Percentiles rank a stretch among this genome's conserved stretches.
Evolutionary conservation across 2,329 filamentous ascomycete species (phyloP).

Genomic region (Beauveria sp.): DNA sequence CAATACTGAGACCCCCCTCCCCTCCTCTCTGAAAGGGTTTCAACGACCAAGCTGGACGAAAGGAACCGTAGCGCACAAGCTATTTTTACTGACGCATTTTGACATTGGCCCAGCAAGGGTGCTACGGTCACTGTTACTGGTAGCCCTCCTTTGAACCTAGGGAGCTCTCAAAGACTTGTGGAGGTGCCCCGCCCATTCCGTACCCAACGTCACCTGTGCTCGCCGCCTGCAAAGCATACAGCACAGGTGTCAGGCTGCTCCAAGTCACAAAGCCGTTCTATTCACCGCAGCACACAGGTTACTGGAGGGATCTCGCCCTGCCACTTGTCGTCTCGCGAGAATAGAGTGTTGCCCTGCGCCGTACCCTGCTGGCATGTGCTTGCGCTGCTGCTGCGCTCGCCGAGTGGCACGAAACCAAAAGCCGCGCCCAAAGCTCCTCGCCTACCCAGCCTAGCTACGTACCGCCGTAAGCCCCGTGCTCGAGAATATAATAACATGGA

Average conservation of each 20-base stretch:
- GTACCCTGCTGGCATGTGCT: not conserved
- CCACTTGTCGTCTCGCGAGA: conserved; percentile 6
- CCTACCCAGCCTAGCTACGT: not conserved
- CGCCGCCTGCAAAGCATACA: not conserved
- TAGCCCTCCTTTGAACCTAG: not conserved
- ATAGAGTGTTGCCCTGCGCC: not conserved
- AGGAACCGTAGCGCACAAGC: not conserved
- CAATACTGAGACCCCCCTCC: not conserved
- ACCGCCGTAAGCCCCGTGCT: not conserved
- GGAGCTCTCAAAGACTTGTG: not conserved
- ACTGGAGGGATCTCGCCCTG: not conserved
- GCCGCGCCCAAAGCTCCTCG: not conserved
- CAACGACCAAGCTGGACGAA: not conserved
- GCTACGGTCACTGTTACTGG: not conserved
- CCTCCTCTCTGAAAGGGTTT: not conserved
- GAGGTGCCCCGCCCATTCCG: conserved; percentile 2
- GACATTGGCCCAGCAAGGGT: no score
- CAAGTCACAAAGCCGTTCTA: not conserved
- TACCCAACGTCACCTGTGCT: not conserved
- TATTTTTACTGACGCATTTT: no score
- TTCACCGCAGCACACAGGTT: not conserved
- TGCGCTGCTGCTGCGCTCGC: conserved; percentile 1
- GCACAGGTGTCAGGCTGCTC: not conserved
- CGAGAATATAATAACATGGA: conserved; percentile 6
- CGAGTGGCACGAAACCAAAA: conserved; percentile 1